Conservation (phyloP, 768 basidiomycete genomes). For the Saitozyma sp. region DNA sequence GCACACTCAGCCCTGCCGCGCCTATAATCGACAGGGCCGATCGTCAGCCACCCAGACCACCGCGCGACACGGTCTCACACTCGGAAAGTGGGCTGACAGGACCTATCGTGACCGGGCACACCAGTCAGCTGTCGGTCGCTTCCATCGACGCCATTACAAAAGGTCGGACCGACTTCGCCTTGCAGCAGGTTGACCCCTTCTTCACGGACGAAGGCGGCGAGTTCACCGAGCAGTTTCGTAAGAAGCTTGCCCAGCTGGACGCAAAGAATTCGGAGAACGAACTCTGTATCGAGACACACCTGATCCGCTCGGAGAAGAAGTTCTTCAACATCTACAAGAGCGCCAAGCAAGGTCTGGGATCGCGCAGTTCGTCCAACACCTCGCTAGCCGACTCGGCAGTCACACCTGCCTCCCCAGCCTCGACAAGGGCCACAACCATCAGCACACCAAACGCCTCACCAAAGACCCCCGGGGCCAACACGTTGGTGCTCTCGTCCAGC, state of each 20-base stretch:
- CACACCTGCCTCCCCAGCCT: constrained; percentile 16
- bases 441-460: no score
- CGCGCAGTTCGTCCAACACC: constrained; percentile 45
- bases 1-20: constrained; percentile 35
- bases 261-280: constrained; percentile 88
- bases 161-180: constrained; percentile 78
- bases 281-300: constrained; percentile 84
- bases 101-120: constrained; percentile 78
- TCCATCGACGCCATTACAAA: constrained; percentile 89
- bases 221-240: constrained; percentile 83
- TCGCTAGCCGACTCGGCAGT: constrained; percentile 43
- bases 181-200: constrained; percentile 90
- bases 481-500: no score
- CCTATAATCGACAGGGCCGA: constrained; percentile 58
- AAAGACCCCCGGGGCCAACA: no score
- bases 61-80: constrained; percentile 54
- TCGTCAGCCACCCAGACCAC: constrained; percentile 79
- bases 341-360: constrained; percentile 65
- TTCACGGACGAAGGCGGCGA: constrained; percentile 93
- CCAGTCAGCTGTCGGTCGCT: constrained; percentile 80
- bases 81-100: constrained; percentile 59
- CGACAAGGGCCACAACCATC: no score
- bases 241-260: constrained; percentile 73
- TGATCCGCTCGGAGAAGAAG: constrained; percentile 85
- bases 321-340: constrained; percentile 89